A percentile compares a stretch with the other conserved stretches of the same genome.
These are phyloP conservation scores for Phytopythium vexans DNA, from an alignment of 352 stramenopile species.

Conservation along the genomic window DNA sequence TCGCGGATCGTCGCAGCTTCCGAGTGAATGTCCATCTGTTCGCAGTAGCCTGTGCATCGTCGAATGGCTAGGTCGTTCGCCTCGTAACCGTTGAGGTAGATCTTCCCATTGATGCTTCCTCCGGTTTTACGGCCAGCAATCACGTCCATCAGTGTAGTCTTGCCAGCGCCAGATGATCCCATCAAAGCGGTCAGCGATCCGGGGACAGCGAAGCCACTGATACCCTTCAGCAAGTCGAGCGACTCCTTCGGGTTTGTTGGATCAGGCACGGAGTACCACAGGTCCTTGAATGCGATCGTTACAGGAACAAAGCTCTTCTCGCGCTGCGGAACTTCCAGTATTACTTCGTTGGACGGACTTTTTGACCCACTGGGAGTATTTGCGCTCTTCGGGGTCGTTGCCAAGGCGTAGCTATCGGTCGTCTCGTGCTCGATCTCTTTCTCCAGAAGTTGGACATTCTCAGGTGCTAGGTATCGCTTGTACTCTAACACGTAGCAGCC, in stretches of 20 bases:
- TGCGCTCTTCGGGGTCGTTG: slow-evolving; percentile 8
- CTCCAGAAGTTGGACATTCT: slow-evolving; percentile 9
- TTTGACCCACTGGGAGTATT: neutral
- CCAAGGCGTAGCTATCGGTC: slow-evolving; percentile 7
- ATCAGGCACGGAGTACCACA: slow-evolving; percentile 19
- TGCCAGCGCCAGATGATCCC: slow-evolving; percentile 29
- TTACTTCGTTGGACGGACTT: too few relatives aligned
- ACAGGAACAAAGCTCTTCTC: slow-evolving; percentile 14
- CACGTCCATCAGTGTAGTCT: slow-evolving; percentile 6
- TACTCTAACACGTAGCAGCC: slow-evolving; percentile 27
- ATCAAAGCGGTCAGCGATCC: slow-evolving; percentile 77
- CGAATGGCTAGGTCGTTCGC: slow-evolving; percentile 16
- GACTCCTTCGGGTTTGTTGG: slow-evolving; percentile 7
- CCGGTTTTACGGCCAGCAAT: slow-evolving; percentile 11
- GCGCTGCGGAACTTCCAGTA: slow-evolving; percentile 33
- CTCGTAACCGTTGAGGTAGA: slow-evolving; percentile 19
- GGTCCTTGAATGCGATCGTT: slow-evolving; percentile 18
- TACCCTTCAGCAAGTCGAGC: slow-evolving; percentile 22
- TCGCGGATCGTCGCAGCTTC: slow-evolving; percentile 81
- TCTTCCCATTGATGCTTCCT: slow-evolving; percentile 11
- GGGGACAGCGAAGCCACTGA: slow-evolving; percentile 25
- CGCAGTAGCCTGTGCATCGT: slow-evolving; percentile 31
- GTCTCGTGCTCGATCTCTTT: slow-evolving; percentile 2
- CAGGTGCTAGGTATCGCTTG: slow-evolving; percentile 16
- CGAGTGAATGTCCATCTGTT: slow-evolving; percentile 79